Evolutionary conservation across 306 rosid genomes (phyloP).

Genomic region (Corylus americana): DNA sequence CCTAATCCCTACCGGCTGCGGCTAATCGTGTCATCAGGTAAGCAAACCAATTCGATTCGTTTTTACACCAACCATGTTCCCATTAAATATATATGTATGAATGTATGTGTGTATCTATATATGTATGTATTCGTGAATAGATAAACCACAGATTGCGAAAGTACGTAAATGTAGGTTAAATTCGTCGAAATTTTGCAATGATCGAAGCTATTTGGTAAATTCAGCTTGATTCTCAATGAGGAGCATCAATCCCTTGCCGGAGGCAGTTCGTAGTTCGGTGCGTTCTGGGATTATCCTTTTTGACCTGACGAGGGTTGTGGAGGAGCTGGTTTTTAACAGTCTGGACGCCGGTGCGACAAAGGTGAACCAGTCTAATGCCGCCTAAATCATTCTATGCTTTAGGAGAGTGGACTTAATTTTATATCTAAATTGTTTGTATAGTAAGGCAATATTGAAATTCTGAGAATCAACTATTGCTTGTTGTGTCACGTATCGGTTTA

Average conservation of each 20-base stretch:
- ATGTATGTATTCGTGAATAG: background rate
- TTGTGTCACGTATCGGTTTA: conserved; percentile 66
- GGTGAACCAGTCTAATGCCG: conserved; percentile 32
- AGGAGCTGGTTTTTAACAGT: conserved; percentile 80
- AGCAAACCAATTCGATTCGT: background rate
- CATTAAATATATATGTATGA: too few species aligned
- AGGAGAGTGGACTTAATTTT: background rate
- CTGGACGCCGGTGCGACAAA: conserved; percentile 74
- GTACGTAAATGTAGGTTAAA: background rate
- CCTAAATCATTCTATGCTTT: background rate
- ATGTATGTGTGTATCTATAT: background rate
- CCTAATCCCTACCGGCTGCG: conserved; percentile 11
- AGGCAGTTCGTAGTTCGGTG: conserved; percentile 56
- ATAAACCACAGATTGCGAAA: background rate
- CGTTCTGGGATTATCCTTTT: conserved; percentile 67
- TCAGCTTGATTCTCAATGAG: conserved; percentile 45
- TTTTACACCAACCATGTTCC: background rate
- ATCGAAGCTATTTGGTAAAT: background rate
- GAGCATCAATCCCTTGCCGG: conserved; percentile 57
- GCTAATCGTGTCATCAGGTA: conserved; percentile 10
- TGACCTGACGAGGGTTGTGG: conserved; percentile 73
- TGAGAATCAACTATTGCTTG: conserved; percentile 9
- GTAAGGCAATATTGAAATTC: conserved; percentile 5
- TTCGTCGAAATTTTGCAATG: background rate
- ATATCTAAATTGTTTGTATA: background rate